These are phyloP conservation scores for Proliferodiscus dingleyae DNA, from an alignment of 2,329 filamentous ascomycete genomes.

Conservation along the genomic window DNA sequence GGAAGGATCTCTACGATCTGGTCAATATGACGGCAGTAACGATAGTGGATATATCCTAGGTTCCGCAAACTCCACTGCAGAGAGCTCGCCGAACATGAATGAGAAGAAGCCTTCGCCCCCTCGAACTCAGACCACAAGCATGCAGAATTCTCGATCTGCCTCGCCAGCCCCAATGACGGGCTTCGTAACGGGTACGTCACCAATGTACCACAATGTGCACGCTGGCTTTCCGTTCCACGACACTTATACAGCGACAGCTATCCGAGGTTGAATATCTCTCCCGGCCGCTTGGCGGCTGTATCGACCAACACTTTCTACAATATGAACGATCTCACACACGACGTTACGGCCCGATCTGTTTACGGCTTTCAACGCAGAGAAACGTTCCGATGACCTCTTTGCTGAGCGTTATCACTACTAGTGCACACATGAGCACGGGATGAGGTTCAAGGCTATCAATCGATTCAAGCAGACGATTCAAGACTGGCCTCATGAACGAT, in stretches of 20 bases:
- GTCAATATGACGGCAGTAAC: conserved; percentile 40
- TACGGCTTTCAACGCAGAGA: neutral
- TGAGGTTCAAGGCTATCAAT: conserved; percentile 3
- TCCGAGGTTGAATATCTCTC: conserved; percentile 27
- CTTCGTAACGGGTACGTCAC: conserved; percentile 43
- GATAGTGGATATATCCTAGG: conserved; percentile 34
- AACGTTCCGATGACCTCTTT: conserved; percentile 26
- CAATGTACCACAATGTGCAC: conserved; percentile 33
- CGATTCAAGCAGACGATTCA: conserved; percentile 11
- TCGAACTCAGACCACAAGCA: conserved; percentile 25
- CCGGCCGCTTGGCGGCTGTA: neutral
- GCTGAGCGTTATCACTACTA: conserved; percentile 25
- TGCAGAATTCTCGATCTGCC: conserved; percentile 35
- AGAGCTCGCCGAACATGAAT: conserved; percentile 27
- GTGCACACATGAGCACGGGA: neutral
- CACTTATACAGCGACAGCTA: conserved; percentile 33
- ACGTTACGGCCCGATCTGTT: conserved; percentile 7
- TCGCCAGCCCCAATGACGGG: conserved; percentile 43
- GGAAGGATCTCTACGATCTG: conserved; percentile 42
- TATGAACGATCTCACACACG: conserved; percentile 11
- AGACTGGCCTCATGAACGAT: too few relatives aligned
- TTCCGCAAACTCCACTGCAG: conserved; percentile 33
- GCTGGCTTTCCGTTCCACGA: conserved; percentile 31
- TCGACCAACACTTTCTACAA: neutral
- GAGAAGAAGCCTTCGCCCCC: conserved; percentile 24